These are phyloP conservation scores for Penicillium silybi DNA, from an alignment of 495 filamentous ascomycete species.

Conservation along the genomic window DNA sequence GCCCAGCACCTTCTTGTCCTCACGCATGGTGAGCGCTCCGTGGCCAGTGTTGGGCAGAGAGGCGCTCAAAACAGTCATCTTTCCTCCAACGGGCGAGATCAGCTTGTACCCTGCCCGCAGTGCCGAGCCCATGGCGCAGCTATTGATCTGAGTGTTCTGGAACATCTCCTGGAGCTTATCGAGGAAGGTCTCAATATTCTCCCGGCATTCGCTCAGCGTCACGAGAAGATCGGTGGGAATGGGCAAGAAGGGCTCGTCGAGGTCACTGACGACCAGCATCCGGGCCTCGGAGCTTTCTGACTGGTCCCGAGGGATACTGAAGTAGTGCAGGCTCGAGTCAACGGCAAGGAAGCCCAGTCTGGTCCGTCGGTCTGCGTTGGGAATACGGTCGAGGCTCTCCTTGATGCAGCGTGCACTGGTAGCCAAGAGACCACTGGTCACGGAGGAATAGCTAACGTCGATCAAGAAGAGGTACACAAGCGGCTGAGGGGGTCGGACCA, in stretches of 20 bases:
- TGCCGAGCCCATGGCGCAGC: constrained; percentile 89
- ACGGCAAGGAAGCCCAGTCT: constrained; percentile 93
- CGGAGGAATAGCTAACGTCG: constrained; percentile 90
- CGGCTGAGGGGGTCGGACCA: constrained; percentile 96
- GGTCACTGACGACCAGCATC: constrained; percentile 93
- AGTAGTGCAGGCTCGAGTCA: constrained; percentile 93
- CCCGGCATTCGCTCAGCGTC: constrained; percentile 80
- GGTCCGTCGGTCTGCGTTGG: constrained; percentile 90
- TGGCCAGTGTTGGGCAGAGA: constrained; percentile 87
- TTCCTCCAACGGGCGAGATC: constrained; percentile 88
- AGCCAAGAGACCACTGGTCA: constrained; percentile 89
- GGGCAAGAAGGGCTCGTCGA: constrained; percentile 95
- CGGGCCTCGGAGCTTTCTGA: constrained; percentile 75
- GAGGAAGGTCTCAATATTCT: constrained; percentile 87
- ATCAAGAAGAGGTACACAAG: constrained; percentile 97
- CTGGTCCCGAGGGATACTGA: constrained; percentile 83
- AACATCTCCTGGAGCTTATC: constrained; percentile 94
- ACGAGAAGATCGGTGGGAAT: constrained; percentile 92
- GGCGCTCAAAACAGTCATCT: constrained; percentile 85
- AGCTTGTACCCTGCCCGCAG: constrained; percentile 91
- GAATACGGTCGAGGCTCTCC: constrained; percentile 94
- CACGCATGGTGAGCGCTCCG: constrained; percentile 87
- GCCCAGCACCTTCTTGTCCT: constrained; percentile 94
- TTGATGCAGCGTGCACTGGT: constrained; percentile 91
- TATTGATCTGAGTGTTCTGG: constrained; percentile 80